Evolutionary conservation across 257 asterid genomes (phyloP), one percentile per base, ranked within the genome.

Genomic region (Solanum infundibuliforme): DNA sequence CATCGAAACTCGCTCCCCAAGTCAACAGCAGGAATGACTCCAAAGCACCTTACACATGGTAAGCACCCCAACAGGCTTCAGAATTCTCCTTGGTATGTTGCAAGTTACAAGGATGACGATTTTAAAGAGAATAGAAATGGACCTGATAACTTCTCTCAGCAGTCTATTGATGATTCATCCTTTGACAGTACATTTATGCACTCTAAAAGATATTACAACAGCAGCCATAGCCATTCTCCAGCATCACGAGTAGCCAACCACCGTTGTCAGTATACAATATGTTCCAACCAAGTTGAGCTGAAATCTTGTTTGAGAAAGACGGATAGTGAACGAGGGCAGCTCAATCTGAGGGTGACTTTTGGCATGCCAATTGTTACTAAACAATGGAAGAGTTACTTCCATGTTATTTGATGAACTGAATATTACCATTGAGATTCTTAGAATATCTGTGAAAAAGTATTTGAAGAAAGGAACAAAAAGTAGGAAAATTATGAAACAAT

Each of bases 221-320:
- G 38, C 6, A 35, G 38, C 21, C 43, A 12, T 16, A 39, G 65
- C 4, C 35, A 66, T 38, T 18, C 12, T 66, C 29, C 79, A 39
- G 43, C 62, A 65, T 31, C 27, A 23, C 38, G 62, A 21, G 20
- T 38, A 13, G 79, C 46, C 66, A 85, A 32, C 43, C 18, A 46
- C 69, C 41, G 4, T 81, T 8, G 29, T 81, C 87, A 6, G 62
- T 69, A 91, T 82, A 73, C 89, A 8, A 23, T 73, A 43, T 12
- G 88, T 73, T 83, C 86, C 86, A 82, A 82, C 29, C 86, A 48
- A 82, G 25, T 39, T 62, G 87, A 31, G 65, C 83, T 87, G 58
- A 89, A 86, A 88, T 83, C 96, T 66, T 92, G 95, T 75, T 62
- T 93, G 89, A 92, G 89, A 86, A 91, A 87, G 46, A 83, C 60